phyloP scores from a whole-genome alignment of 116 monocot genomes.

The Cymodocea nodosa region DNA sequence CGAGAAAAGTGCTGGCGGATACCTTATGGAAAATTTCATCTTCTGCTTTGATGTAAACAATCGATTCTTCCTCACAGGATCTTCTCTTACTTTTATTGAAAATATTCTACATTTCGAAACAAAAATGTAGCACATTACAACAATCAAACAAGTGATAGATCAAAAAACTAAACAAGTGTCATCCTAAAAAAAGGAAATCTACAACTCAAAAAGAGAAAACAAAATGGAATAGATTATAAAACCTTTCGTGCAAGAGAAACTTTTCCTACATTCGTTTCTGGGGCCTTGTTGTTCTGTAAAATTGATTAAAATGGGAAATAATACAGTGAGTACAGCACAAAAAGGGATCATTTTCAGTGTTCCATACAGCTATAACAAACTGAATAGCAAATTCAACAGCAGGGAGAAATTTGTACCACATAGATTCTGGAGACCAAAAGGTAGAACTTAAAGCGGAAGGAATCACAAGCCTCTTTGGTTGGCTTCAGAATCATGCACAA shows the following conservation, averaged over 20 bases:
- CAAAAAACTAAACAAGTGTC: neutral
- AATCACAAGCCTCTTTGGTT: slow-evolving; percentile 69
- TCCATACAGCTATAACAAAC: neutral
- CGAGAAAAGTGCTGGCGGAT: neutral
- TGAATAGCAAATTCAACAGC: neutral
- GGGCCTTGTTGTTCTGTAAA: slow-evolving; percentile 7
- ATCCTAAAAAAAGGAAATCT: neutral
- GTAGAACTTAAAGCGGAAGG: slow-evolving; percentile 72
- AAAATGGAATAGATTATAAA: neutral
- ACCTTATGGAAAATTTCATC: slow-evolving; percentile 93
- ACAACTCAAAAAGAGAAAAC: neutral
- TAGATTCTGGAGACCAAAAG: slow-evolving; percentile 57
- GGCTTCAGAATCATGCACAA: slow-evolving; percentile 27
- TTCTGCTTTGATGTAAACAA: slow-evolving; percentile 70
- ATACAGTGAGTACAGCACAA: neutral
- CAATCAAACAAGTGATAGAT: neutral
- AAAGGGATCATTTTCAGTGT: too few relatives aligned
- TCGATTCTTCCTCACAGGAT: slow-evolving; percentile 27
- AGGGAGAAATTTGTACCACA: slow-evolving; percentile 30
- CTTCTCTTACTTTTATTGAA: slow-evolving; percentile 14
- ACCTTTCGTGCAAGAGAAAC: slow-evolving; percentile 1
- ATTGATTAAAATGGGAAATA: neutral
- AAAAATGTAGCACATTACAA: neutral
- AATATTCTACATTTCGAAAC: slow-evolving; percentile 15
- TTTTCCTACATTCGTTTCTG: neutral